These are phyloP conservation scores for Chrysoporthe deuterocubensis DNA, from an alignment of 2,329 filamentous ascomycete species.

Conservation along the genomic window DNA sequence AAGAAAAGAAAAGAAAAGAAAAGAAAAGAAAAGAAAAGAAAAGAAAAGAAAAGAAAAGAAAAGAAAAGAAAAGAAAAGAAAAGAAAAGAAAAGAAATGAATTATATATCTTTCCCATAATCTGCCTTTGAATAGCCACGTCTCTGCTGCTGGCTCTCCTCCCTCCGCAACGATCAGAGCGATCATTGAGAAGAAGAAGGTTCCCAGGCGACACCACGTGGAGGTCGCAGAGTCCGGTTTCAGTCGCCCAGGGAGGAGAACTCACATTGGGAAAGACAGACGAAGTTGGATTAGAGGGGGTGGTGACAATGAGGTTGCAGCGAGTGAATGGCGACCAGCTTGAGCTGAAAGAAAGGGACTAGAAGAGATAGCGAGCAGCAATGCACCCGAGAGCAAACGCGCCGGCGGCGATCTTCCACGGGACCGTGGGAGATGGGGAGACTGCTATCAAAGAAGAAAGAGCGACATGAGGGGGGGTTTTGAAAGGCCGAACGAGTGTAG, in stretches of 20 bases:
- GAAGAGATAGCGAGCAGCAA: conserved; percentile 26
- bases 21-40: no score
- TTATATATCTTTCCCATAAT: not conserved
- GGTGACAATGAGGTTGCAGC: not conserved
- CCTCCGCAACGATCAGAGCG: not conserved
- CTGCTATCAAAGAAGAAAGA: not conserved
- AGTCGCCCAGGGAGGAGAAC: conserved; percentile 10
- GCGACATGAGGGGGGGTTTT: not conserved
- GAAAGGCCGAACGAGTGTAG: conserved; percentile 14
- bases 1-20: no score
- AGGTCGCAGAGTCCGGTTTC: conserved; percentile 25
- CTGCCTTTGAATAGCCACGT: not conserved
- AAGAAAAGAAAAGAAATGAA: not conserved
- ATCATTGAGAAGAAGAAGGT: conserved; percentile 6
- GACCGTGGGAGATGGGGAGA: not conserved
- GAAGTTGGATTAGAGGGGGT: not conserved
- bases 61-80: no score
- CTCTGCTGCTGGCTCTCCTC: conserved; percentile 20
- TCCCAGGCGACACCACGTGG: conserved; percentile 26
- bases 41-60: no score
- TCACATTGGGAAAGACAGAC: not conserved
- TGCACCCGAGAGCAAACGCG: conserved; percentile 23
- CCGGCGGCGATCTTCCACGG: conserved; percentile 22
- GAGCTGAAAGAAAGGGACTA: not conserved
- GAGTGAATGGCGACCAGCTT: not conserved